Percentiles rank a stretch among this genome's conserved stretches.
These are phyloP conservation scores for Chenopodium berlandieri DNA, from an alignment of 148 eudicot species.

Conservation along the genomic window DNA sequence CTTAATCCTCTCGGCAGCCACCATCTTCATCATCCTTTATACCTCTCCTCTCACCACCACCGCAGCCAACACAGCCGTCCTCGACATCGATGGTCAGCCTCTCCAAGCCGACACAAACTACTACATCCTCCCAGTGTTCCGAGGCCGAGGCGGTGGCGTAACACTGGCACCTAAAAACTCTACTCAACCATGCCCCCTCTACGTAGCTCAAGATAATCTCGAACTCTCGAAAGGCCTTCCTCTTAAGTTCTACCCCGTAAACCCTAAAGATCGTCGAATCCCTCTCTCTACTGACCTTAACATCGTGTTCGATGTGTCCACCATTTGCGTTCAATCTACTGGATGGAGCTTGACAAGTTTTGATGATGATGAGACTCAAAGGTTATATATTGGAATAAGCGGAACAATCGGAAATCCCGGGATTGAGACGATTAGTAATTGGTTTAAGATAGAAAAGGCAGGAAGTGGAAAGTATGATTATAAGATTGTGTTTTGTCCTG, in stretches of 20 bases:
- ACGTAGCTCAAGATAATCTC: constrained; percentile 38
- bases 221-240: constrained; percentile 40
- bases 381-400: constrained; percentile 17
- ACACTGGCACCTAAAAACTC: constrained; percentile 33
- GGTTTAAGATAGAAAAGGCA: constrained; percentile 50
- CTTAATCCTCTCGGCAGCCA: background rate
- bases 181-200: constrained; percentile 35
- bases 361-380: constrained; percentile 16
- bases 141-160: constrained; percentile 46
- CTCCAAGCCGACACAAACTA: constrained; percentile 24
- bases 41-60: constrained; percentile 7
- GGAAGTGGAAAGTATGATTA: constrained; percentile 25
- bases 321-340: constrained; percentile 40
- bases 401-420: constrained; percentile 38
- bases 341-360: constrained; percentile 34
- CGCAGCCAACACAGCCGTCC: constrained; percentile 14
- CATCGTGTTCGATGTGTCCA: constrained; percentile 35
- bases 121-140: constrained; percentile 29
- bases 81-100: constrained; percentile 24
- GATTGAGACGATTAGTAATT: constrained; percentile 32
- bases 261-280: constrained; percentile 21
- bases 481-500: constrained; percentile 55
- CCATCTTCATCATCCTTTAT: background rate
- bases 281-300: constrained; percentile 38
- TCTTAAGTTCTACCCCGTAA: constrained; percentile 31